Base-by-base conservation (phyloP, 2,329 filamentous ascomycete species). In the Microdochium trichocladiopsis region DNA sequence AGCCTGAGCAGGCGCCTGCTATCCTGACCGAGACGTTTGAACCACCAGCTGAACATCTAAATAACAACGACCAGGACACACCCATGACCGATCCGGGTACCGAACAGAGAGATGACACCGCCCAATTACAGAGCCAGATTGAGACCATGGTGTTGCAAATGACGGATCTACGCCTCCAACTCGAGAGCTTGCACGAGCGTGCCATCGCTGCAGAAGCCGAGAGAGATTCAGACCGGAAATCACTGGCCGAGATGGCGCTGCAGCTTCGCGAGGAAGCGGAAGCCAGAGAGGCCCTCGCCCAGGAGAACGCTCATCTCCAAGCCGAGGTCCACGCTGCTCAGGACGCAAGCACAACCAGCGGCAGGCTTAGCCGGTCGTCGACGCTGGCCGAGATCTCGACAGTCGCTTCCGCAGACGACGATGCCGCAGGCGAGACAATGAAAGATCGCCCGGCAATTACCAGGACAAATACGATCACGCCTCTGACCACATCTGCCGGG, bases 231-330 rank as follows among this genome's bases (percentile, higher is more conserved):
- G 83, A 85, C 51, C 84, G 87, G 51, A 86, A 87, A 66, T 87
- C 86, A 1, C 72, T 99, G 47, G 86, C 88, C 1, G 89, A 96
- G 64, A 94, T 97, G 90, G 85, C 96, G 12, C 77, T 89, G 60
- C 86, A 87, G 58, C 87, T 96, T 52, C 83, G 91, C 51, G 78
- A 76, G 60, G 84, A 91, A 59, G 83, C 84, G 59, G 81, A 80
- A 58, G 77, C 73, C 25, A 71, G 65, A 56, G 73, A 70, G 58
- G 70, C 69, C 28, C 73, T 69, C n/a, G 70, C 70, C 3, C 70
- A 71, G 31, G 66, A 71, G 55, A 72, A 68, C 49, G 64, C 66
- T 2, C 69, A 66, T 22, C 72, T 71, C n/a, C 60, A 66, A 12
- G 72, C 71, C 33, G 61, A 63, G 49, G 58, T 62, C 49, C 59